phyloP scores from a whole-genome alignment of 2,329 filamentous ascomycete genomes.

The Nothophaeocryptopus gaeumannii region DNA sequence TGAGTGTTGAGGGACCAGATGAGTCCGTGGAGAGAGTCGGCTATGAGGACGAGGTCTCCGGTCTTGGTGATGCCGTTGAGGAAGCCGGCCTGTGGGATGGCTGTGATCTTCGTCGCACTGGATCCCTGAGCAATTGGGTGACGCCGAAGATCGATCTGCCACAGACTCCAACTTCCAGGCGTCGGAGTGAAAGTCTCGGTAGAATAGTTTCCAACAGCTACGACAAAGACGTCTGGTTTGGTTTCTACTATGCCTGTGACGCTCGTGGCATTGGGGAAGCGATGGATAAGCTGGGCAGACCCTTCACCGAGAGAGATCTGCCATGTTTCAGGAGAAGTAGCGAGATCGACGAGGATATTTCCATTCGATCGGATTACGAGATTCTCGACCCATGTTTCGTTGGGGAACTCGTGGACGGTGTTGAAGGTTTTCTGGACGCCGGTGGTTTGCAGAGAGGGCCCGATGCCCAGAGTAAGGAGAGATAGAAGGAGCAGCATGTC shows the following conservation, averaged over 20 bases:
- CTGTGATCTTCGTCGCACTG: slow-evolving; percentile 5
- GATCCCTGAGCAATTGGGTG: neutral
- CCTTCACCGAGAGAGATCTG: slow-evolving; percentile 13
- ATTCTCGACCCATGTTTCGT: slow-evolving; percentile 36
- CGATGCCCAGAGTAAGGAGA: too few species aligned
- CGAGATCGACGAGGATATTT: slow-evolving; percentile 35
- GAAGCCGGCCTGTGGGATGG: slow-evolving; percentile 11
- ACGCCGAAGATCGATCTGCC: slow-evolving; percentile 7
- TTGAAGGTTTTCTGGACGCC: too few species aligned
- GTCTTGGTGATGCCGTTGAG: slow-evolving; percentile 16
- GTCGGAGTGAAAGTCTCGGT: neutral
- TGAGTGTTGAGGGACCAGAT: slow-evolving; percentile 14
- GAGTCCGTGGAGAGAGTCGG: slow-evolving; percentile 13
- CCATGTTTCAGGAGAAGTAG: slow-evolving; percentile 19
- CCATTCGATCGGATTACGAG: slow-evolving; percentile 35
- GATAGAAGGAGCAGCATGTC: too few species aligned
- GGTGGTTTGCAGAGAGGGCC: too few species aligned
- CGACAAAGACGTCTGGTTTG: slow-evolving; percentile 13
- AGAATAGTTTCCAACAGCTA: slow-evolving; percentile 14
- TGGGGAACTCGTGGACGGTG: slow-evolving; percentile 26
- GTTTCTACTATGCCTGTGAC: slow-evolving; percentile 17
- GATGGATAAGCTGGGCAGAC: slow-evolving; percentile 14
- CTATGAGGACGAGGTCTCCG: slow-evolving; percentile 8
- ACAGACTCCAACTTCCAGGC: slow-evolving; percentile 13
- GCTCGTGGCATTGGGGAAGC: slow-evolving; percentile 10